Percentiles rank a stretch among this genome's conserved stretches.
These are phyloP conservation scores for Colletotrichum navitas DNA, from an alignment of 2,329 filamentous ascomycete species.

Conservation along the genomic window DNA sequence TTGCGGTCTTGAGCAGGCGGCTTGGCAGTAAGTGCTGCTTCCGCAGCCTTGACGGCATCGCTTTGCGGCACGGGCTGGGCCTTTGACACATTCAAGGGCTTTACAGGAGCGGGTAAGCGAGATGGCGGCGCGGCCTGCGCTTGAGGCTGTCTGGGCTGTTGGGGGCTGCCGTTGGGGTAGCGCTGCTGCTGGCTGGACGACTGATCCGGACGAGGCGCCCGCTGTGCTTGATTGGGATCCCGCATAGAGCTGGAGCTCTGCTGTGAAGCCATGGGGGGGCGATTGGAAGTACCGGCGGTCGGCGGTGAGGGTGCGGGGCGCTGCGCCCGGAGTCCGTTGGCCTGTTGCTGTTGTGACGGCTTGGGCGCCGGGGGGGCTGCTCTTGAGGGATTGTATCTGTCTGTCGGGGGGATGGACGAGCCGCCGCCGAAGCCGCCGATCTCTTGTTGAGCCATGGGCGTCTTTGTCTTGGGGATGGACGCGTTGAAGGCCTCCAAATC, in stretches of 20 bases:
- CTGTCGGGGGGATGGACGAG: slow-evolving; percentile 59
- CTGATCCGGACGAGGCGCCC: slow-evolving; percentile 63
- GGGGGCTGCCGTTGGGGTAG: slow-evolving; percentile 66
- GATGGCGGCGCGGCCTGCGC: slow-evolving; percentile 51
- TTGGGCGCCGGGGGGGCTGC: slow-evolving; percentile 86
- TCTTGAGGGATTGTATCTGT: slow-evolving; percentile 87
- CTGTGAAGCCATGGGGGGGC: slow-evolving; percentile 64
- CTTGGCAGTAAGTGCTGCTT: slow-evolving; percentile 89
- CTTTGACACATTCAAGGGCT: slow-evolving; percentile 85
- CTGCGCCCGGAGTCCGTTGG: slow-evolving; percentile 74
- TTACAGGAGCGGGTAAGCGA: slow-evolving; percentile 74
- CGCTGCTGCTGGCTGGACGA: slow-evolving; percentile 58
- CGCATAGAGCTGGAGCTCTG: slow-evolving; percentile 61
- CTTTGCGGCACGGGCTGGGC: slow-evolving; percentile 62
- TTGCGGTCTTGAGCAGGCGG: slow-evolving; percentile 78
- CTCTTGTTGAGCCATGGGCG: slow-evolving; percentile 89
- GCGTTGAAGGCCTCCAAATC: slow-evolving; percentile 92
- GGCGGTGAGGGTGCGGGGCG: slow-evolving; percentile 84
- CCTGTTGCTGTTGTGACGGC: slow-evolving; percentile 66
- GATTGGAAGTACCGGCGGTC: slow-evolving; percentile 53
- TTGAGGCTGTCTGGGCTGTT: slow-evolving; percentile 60
- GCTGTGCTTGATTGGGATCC: slow-evolving; percentile 58
- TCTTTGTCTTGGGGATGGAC: slow-evolving; percentile 83
- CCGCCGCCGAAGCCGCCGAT: slow-evolving; percentile 77
- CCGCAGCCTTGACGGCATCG: slow-evolving; percentile 88